Base-by-base conservation (phyloP, 345 rosid species). In the Rhodomyrtus tomentosa region DNA sequence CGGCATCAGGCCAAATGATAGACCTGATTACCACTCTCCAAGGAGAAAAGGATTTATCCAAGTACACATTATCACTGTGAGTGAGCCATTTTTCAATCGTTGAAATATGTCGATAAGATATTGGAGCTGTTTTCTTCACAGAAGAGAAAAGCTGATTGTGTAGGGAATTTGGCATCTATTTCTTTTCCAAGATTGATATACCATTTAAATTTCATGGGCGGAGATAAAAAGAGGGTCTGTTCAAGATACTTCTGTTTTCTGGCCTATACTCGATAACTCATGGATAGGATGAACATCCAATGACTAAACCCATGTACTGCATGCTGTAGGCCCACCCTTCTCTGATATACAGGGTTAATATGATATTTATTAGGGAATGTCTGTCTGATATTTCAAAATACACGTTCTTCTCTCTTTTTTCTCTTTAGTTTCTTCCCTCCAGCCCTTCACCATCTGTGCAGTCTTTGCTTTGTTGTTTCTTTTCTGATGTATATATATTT, bases 1-100 rank as follows among this genome's bases (percentile, higher is more conserved):
- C 94, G 48, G 88, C 93, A 72, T 92, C 89, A 22, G 97, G 98
- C 82, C 94, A 95, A 90, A 92, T 94, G 98, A 91, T 95, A 83
- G 97, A 95, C 90, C 89, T 95, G 91, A 95, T 94, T 87, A 91
- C 93, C 82, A 90, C 94, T 29, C 87, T 91, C 50, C 90, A 93
- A 89, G 94, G 97, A 79, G 96, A 93, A 86, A 92, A 92, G 84
- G 95, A 92, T 90, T 86, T 95, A 80, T 86, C 95, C 80, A 93
- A 93, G 84, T 95, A 92, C 90, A 88, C 94, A 1, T 85, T 93
- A 86, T 86, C 92, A 12, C 88, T 94, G 98, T 94, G 88, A 89
- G 96, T 91, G 83, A 85, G 62, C 27, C 85, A 12, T 50, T 45
- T 56, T 81, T 36, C 45, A 18, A 50, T 51, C 20, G 21, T 32